Evolutionary conservation across 306 rosid genomes (phyloP).

Genomic region (Pueraria montana): DNA sequence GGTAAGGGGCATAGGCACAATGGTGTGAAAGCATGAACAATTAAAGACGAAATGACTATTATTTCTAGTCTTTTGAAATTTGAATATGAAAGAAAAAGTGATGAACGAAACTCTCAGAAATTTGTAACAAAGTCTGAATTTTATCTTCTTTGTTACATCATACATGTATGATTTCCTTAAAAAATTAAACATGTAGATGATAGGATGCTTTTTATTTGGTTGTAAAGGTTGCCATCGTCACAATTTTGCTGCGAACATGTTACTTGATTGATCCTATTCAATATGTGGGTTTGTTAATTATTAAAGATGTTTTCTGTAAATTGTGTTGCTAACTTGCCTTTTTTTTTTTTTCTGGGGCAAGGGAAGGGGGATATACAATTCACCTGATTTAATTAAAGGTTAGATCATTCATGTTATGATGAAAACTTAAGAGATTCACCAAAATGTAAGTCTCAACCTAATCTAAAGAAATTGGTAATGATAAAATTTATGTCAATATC

Average conservation of each 20-base stretch:
- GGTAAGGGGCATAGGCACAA: not conserved
- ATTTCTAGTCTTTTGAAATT: conserved; percentile 50
- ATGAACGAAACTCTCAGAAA: not conserved
- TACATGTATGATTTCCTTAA: not conserved
- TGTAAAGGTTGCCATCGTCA: too few species aligned
- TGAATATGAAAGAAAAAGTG: conserved; percentile 45
- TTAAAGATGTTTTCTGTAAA: not conserved
- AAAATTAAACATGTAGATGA: not conserved
- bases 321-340: not conserved
- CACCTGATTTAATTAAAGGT: not conserved
- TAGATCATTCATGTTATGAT: conserved; percentile 12
- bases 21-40: conserved; percentile 40
- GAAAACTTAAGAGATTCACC: conserved; percentile 2
- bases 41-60: not conserved
- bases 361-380: not conserved
- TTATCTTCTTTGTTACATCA: not conserved
- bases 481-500: not conserved
- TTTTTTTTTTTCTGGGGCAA: not conserved
- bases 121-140: not conserved
- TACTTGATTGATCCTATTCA: too few species aligned
- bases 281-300: not conserved
- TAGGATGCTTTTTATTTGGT: not conserved
- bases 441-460: not conserved
- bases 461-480: not conserved
- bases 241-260: too few species aligned